Conservation (phyloP, 352 stramenopile genomes). For the Phytophthora ohioensis region DNA sequence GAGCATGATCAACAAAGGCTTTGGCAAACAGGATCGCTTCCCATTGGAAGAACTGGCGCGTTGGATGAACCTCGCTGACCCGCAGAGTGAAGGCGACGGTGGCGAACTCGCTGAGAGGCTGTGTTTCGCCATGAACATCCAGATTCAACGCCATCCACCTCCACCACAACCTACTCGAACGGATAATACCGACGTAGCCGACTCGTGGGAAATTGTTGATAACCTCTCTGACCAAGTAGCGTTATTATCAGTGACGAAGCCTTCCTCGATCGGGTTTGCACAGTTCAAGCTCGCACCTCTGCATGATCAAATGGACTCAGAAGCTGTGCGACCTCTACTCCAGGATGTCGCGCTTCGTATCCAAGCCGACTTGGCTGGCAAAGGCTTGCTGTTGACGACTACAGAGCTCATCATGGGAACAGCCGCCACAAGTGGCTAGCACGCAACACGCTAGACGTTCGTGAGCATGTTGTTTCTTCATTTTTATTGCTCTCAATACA, state of each 20-base stretch:
- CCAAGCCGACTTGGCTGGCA: conserved; percentile 10
- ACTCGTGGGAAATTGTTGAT: conserved; percentile 42
- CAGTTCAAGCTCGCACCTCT: conserved; percentile 51
- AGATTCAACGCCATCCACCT: conserved; percentile 38
- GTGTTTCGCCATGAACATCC: conserved; percentile 58
- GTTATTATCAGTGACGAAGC: conserved; percentile 11
- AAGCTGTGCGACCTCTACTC: conserved; percentile 27
- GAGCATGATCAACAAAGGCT: conserved; percentile 67
- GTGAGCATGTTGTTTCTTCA: conserved; percentile 33
- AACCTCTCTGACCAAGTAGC: neutral
- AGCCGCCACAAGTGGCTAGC: conserved; percentile 10
- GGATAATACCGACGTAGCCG: conserved; percentile 9
- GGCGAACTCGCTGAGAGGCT: conserved; percentile 37
- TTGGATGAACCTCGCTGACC: conserved; percentile 37
- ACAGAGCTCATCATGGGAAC: conserved; percentile 29
- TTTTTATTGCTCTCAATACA: conserved; percentile 46
- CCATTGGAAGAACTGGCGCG: conserved; percentile 46
- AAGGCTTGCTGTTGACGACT: neutral
- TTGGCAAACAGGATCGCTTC: conserved; percentile 69
- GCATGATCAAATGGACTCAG: conserved; percentile 32
- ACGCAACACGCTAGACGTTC: neutral
- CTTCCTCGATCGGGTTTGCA: conserved; percentile 30
- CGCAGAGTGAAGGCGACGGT: conserved; percentile 22
- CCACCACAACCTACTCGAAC: neutral
- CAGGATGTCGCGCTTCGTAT: conserved; percentile 27